Conservation (phyloP, 495 filamentous ascomycete genomes). For the Neurospora sublineolata region DNA sequence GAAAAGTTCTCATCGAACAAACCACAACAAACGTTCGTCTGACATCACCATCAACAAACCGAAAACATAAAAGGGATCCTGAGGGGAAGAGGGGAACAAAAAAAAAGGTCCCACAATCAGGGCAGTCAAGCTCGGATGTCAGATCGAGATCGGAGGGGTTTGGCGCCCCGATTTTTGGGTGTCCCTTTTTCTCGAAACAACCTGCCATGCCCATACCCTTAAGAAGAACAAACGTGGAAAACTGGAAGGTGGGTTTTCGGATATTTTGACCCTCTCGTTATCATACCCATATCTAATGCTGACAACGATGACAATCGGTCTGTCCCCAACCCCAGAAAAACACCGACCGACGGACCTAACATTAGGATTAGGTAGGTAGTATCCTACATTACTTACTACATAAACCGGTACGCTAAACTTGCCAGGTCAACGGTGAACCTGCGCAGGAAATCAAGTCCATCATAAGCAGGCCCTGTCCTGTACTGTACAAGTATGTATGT, state of each 20-base stretch:
- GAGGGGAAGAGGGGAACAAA: not conserved
- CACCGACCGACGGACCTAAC: not conserved
- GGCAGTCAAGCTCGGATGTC: not conserved
- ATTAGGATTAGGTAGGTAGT: not conserved
- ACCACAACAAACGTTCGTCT: not conserved
- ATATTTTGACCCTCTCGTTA: not conserved
- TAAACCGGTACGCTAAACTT: not conserved
- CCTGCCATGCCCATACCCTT: not conserved
- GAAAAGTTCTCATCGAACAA: not conserved
- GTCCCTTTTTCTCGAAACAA: not conserved
- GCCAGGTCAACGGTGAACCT: not conserved
- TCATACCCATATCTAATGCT: not conserved
- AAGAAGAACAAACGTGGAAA: not conserved
- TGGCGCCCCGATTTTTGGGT: not conserved
- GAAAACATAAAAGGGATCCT: not conserved
- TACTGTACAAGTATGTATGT: not conserved
- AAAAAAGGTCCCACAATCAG: not conserved
- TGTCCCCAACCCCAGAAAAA: not conserved
- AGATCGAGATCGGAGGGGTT: not conserved
- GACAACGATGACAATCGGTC: not conserved
- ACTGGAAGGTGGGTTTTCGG: not conserved
- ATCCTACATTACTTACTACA: not conserved
- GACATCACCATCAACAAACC: not conserved
- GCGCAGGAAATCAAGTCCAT: not conserved
- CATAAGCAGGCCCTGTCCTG: not conserved